Base-by-base conservation (phyloP, 805 yeast genomes). In the Kodamaea jinghongensis region DNA sequence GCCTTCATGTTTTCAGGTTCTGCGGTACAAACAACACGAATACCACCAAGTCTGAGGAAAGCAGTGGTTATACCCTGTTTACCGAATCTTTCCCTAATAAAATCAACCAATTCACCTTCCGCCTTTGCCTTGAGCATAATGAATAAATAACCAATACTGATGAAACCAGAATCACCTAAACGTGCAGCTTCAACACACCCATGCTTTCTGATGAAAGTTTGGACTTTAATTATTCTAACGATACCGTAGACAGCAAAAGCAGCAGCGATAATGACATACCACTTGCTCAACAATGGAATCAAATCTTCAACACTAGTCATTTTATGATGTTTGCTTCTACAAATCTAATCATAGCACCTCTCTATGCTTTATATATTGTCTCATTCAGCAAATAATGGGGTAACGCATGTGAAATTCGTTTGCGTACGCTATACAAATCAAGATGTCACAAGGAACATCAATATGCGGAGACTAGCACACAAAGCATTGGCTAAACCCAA, bases 1-100 rank as follows among this genome's bases (percentile, higher is more conserved):
- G 61, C 60, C 53, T 56, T 56, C 41, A 55, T 44, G 42, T 51
- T 52, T 29, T 53, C 58, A 9, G 60, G 60, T 28, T 55, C 58
- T 2, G 28, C 34, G 6, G 60, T 53, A 23, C 54, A 32, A 15
- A 58, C 31, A 31, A 60, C 49, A 41, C 51, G 35, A 17, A 51
- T 42, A 17, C 54, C 56, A 29, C 32, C 34, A 17, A 47, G 31
- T 26, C 41, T 30, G 14, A 47, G 17, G 38, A 38, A 36, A 23
- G 34, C 38, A 15, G 46, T 43, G 26, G 20, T 25, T 16, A 28
- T 15, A 8, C 16, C 28, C 14, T 32, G 22, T 5, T 28, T 16
- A 27, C 20, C 28, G 33, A 53, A 49, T 8, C 25, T 12, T n/a
- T 35, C 39, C 13, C 22, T 34, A 26, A 41, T 43, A 31, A 43